phyloP scores from a whole-genome alignment of 2,329 filamentous ascomycete genomes.

The Claviceps monticola region DNA sequence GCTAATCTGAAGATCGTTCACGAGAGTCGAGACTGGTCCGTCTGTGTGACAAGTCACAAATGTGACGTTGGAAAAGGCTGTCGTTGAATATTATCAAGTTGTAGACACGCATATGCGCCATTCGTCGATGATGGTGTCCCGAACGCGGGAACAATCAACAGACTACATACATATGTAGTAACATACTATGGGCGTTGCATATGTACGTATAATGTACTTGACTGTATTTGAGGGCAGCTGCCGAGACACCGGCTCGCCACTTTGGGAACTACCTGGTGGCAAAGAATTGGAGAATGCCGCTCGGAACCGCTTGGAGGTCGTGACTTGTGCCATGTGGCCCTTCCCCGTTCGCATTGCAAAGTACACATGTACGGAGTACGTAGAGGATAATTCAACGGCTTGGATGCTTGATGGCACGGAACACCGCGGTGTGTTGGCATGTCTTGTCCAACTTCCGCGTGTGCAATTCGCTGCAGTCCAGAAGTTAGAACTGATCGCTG shows the following conservation, averaged over 20 bases:
- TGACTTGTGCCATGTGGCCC: neutral
- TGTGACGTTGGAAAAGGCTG: neutral
- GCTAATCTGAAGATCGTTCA: neutral
- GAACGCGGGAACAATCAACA: neutral
- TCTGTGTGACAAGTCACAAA: neutral
- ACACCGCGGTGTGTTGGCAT: neutral
- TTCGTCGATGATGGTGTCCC: neutral
- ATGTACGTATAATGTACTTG: too few relatives aligned
- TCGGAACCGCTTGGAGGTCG: neutral
- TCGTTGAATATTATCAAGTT: neutral
- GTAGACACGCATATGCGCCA: neutral
- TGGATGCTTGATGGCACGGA: neutral
- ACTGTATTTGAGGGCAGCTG: neutral
- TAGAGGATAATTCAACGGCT: neutral
- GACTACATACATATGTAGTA: too few relatives aligned
- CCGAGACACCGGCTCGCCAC: slow-evolving; percentile 7
- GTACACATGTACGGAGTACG: neutral
- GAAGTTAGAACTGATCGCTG: neutral
- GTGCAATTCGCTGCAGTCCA: neutral
- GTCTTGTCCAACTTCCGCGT: neutral
- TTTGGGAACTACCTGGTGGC: slow-evolving; percentile 1
- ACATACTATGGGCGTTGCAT: too few relatives aligned
- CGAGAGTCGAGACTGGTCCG: neutral
- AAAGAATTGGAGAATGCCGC: slow-evolving; percentile 6
- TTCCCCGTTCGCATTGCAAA: too few relatives aligned